Evolutionary conservation across 352 stramenopile genomes (phyloP).

Genomic region (Pythium monospermum): DNA sequence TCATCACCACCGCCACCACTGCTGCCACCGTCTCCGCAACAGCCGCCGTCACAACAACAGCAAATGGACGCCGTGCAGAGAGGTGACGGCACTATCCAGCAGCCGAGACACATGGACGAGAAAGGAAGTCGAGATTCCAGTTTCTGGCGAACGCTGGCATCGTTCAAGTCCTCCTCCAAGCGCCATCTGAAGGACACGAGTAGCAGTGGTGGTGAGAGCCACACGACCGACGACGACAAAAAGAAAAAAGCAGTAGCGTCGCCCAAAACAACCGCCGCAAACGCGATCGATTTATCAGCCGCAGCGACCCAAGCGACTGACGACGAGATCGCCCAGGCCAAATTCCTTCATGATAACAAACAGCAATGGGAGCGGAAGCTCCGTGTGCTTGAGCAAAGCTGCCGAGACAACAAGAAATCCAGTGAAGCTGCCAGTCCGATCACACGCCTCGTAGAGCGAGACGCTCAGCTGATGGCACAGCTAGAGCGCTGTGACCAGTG

Average conservation of each 20-base stretch:
- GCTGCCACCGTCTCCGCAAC: not conserved
- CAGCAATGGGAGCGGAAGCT: conserved; percentile 10
- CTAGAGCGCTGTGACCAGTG: conserved; percentile 3
- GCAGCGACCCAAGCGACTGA: not conserved
- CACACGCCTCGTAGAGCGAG: not conserved
- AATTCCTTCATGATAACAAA: conserved; percentile 7
- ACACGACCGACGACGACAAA: conserved; percentile 4
- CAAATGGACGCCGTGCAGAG: not conserved
- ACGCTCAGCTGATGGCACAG: not conserved
- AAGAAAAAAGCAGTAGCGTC: conserved; percentile 6
- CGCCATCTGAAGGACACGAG: not conserved
- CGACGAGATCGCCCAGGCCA: not conserved
- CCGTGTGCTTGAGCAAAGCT: conserved; percentile 1
- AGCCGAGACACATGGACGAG: not conserved
- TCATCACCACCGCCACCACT: not conserved
- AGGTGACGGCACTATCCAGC: not conserved
- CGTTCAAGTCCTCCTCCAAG: conserved; percentile 12
- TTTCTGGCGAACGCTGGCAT: conserved; percentile 5
- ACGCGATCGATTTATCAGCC: conserved; percentile 14
- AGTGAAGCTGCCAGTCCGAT: conserved; percentile 3
- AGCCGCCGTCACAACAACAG: not conserved
- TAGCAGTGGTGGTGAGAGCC: not conserved
- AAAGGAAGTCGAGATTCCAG: not conserved
- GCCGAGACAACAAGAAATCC: not conserved
- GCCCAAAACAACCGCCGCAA: conserved; percentile 10